phyloP scores from a whole-genome alignment of 192 early-diverging fungal genomes.

The Bifiguratus adelaidae region DNA sequence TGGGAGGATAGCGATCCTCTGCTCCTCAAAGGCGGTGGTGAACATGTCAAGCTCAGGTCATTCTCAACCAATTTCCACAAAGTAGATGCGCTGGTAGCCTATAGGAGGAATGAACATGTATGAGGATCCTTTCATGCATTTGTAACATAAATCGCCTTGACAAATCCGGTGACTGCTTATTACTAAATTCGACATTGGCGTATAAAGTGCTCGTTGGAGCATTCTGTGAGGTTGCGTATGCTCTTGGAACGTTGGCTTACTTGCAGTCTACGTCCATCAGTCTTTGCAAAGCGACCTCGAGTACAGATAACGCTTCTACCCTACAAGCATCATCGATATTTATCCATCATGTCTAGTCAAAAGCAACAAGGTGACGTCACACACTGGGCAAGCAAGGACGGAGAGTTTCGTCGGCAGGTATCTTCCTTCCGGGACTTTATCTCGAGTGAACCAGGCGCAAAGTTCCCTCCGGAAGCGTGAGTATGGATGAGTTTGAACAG shows the following conservation, averaged over 20 bases:
- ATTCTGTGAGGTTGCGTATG: no score
- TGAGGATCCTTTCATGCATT: neutral
- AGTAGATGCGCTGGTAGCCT: constrained; percentile 81
- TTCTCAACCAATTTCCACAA: constrained; percentile 79
- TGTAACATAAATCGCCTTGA: neutral
- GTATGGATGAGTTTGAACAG: neutral
- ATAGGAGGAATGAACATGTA: constrained; percentile 53
- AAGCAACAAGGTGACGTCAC: constrained; percentile 31
- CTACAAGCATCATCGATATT: no score
- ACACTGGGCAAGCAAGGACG: constrained; percentile 61
- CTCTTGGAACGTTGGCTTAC: no score
- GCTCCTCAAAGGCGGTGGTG: constrained; percentile 68
- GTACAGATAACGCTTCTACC: no score
- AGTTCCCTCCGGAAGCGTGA: constrained; percentile 65
- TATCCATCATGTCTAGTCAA: neutral
- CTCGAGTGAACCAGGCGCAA: constrained; percentile 34
- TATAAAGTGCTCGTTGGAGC: no score
- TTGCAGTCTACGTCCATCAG: no score
- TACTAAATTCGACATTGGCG: no score
- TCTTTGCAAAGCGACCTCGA: no score
- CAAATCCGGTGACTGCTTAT: no score
- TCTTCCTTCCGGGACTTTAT: constrained; percentile 61
- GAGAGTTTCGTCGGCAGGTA: constrained; percentile 70
- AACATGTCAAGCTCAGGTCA: constrained; percentile 74
- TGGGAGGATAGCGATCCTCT: constrained; percentile 80